Evolutionary conservation across 768 basidiomycete species (phyloP).

Genomic region (Tulasnella sp.): DNA sequence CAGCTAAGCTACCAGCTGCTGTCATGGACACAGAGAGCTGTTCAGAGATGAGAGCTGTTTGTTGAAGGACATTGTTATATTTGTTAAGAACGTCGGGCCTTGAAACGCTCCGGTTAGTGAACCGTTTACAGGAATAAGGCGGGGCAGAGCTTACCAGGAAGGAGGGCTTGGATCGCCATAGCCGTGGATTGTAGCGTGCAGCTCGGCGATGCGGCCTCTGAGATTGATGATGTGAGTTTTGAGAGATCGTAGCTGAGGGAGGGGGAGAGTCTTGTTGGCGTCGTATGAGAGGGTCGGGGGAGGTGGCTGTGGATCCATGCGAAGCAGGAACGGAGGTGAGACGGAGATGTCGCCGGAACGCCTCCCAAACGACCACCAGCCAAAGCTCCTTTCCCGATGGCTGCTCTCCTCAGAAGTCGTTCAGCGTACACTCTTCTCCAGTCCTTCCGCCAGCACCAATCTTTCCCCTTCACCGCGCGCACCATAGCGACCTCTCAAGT

Average conservation of each 20-base stretch:
- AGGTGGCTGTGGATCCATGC: background rate
- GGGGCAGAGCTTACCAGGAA: background rate
- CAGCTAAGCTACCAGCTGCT: constrained; percentile 6
- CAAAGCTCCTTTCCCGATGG: background rate
- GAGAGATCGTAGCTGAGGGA: constrained; percentile 3
- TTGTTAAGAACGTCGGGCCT: constrained; percentile 84
- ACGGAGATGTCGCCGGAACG: background rate
- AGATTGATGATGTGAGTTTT: background rate
- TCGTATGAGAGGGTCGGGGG: constrained; percentile 1
- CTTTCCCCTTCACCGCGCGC: background rate
- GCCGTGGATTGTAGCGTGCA: constrained; percentile 1
- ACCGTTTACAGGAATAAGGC: background rate
- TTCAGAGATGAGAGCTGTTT: constrained; percentile 65
- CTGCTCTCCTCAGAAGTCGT: background rate
- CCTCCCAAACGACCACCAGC: background rate
- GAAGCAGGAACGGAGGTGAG: background rate
- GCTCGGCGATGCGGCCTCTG: background rate
- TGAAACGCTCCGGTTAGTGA: constrained; percentile 29
- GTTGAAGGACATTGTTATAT: constrained; percentile 74
- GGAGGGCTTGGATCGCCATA: constrained; percentile 1
- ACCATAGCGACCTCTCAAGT: background rate
- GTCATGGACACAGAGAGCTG: constrained; percentile 37
- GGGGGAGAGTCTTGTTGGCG: background rate
- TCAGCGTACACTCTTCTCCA: background rate
- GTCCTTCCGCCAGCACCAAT: background rate